Conservation (phyloP, 1,139 yeast species). For the Meyerozyma sp. region DNA sequence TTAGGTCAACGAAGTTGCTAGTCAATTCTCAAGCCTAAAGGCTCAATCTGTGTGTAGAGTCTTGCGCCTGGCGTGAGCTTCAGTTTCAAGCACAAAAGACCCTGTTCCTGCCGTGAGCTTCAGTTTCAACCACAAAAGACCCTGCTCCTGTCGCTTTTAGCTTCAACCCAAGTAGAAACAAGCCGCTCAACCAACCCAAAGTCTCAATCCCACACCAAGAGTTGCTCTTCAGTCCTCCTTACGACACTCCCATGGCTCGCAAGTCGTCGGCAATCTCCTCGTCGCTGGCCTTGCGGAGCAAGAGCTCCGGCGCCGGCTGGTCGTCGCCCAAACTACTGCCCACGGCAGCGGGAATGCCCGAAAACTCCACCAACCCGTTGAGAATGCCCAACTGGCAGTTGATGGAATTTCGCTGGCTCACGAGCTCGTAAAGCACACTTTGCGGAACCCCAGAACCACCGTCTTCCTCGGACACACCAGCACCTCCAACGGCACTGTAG, state of each 20-base stretch:
- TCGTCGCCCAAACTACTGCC: constrained; percentile 23
- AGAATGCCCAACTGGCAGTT: constrained; percentile 54
- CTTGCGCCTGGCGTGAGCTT: no score
- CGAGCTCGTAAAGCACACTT: constrained; percentile 38
- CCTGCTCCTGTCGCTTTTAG: no score
- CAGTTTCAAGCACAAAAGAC: no score
- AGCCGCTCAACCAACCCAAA: no score
- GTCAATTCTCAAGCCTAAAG: no score
- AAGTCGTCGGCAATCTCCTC: constrained; percentile 64
- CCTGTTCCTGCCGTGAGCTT: no score
- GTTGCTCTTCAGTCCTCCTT: no score
- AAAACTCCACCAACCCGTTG: constrained; percentile 50
- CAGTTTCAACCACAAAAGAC: no score
- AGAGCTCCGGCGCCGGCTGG: constrained; percentile 20
- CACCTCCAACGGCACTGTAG: constrained; percentile 20
- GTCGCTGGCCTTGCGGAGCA: constrained; percentile 48
- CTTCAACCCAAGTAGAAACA: no score
- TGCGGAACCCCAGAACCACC: constrained; percentile 13
- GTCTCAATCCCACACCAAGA: no score
- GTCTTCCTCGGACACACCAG: constrained; percentile 4
- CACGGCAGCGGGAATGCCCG: constrained; percentile 70
- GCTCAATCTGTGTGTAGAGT: no score
- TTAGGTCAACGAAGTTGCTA: no score
- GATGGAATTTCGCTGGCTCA: constrained; percentile 48
- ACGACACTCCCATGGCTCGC: constrained; percentile 36